phyloP scores from a whole-genome alignment of 202 grass and related monocot genomes.

The Setaria italica region DNA sequence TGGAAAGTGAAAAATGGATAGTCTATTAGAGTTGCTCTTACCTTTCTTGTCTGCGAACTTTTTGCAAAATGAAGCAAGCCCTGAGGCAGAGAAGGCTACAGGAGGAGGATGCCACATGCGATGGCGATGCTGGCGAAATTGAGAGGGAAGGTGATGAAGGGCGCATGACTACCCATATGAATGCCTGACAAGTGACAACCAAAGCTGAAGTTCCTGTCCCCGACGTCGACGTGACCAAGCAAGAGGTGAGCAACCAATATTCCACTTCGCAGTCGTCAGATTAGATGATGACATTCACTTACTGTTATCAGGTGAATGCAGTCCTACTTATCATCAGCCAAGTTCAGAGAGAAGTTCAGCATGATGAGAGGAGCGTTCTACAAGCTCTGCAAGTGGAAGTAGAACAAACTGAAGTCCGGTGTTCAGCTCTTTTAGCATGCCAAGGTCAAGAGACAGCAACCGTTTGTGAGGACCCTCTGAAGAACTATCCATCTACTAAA shows the following conservation, averaged over 20 bases:
- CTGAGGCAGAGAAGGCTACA: constrained; percentile 48
- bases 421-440: constrained; percentile 79
- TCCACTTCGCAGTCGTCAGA: not conserved
- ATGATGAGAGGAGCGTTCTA: constrained; percentile 72
- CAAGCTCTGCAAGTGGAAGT: constrained; percentile 94
- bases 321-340: constrained; percentile 72
- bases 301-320: constrained; percentile 42
- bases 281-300: not conserved
- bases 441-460: constrained; percentile 11
- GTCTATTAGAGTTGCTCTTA: not conserved
- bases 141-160: constrained; percentile 59
- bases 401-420: constrained; percentile 80
- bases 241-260: constrained; percentile 58
- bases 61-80: constrained; percentile 38
- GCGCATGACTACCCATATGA: constrained; percentile 64
- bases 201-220: constrained; percentile 55
- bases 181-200: constrained; percentile 44
- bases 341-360: constrained; percentile 84
- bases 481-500: no score
- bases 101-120: constrained; percentile 17
- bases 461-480: constrained; percentile 7
- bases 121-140: constrained; percentile 40
- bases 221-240: constrained; percentile 70
- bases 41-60: constrained; percentile 9
- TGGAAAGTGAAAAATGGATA: no score